Percentiles rank a stretch among this genome's conserved stretches.
phyloP scores from a whole-genome alignment of 768 basidiomycete genomes.

The Lactarius psammicola region DNA sequence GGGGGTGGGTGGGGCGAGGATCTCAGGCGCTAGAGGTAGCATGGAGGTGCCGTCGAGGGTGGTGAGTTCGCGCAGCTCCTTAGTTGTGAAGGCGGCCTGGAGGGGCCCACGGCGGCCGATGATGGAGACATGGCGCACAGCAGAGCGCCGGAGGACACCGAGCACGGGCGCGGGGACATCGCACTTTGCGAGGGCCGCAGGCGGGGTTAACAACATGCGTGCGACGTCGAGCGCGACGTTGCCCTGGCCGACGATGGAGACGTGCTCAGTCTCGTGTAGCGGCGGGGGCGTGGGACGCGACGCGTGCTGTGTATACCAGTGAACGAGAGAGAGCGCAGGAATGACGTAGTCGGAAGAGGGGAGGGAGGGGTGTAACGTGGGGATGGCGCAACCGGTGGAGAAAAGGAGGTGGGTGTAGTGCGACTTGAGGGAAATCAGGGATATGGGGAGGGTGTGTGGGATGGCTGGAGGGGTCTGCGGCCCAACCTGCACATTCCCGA shows the following conservation, averaged over 20 bases:
- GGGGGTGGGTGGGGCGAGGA: slow-evolving; percentile 42
- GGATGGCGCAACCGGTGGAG: slow-evolving; percentile 78
- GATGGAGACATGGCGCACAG: slow-evolving; percentile 75
- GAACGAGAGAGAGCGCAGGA: slow-evolving; percentile 81
- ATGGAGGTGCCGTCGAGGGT: slow-evolving; percentile 61
- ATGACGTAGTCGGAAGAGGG: slow-evolving; percentile 51
- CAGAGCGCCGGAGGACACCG: slow-evolving; percentile 57
- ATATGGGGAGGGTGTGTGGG: slow-evolving; percentile 53
- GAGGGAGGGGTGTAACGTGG: slow-evolving; percentile 55
- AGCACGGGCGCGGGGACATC: slow-evolving; percentile 80
- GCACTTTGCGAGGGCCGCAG: slow-evolving; percentile 58
- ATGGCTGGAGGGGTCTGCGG: slow-evolving; percentile 41
- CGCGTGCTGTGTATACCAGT: slow-evolving; percentile 97
- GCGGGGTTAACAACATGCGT: slow-evolving; percentile 77
- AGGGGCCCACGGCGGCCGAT: slow-evolving; percentile 84
- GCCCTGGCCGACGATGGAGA: slow-evolving; percentile 88
- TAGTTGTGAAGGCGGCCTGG: slow-evolving; percentile 88
- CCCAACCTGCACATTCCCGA: slow-evolving; percentile 78
- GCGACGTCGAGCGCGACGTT: slow-evolving; percentile 94
- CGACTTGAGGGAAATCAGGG: slow-evolving; percentile 56
- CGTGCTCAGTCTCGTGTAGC: slow-evolving; percentile 63
- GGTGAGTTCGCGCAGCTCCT: slow-evolving; percentile 87
- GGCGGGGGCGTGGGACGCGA: slow-evolving; percentile 58
- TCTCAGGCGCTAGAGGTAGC: slow-evolving; percentile 52
- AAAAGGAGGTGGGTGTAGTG: slow-evolving; percentile 87